Conservation (phyloP, 169 alveolate genomes). For the Plasmodium chabaudi region DNA sequence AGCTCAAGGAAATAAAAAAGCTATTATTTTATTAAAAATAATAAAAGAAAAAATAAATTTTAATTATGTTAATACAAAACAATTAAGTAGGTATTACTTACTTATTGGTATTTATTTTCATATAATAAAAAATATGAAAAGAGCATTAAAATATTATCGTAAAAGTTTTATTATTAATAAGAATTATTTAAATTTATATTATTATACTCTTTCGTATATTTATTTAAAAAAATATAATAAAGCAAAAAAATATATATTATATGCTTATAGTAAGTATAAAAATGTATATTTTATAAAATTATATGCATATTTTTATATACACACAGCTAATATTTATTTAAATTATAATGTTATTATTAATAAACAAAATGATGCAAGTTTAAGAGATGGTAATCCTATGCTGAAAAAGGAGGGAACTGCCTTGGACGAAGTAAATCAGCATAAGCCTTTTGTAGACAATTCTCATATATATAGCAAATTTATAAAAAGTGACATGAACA, state of each 20-base stretch:
- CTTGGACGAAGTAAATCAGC: background rate
- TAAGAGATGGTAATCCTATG: background rate
- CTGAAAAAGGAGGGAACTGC: background rate
- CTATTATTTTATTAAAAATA: conserved; percentile 38
- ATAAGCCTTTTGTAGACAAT: background rate
- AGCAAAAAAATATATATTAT: conserved; percentile 37
- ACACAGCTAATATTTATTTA: conserved; percentile 52
- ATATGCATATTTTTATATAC: conserved; percentile 42
- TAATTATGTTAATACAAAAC: conserved; percentile 40
- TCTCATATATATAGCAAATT: conserved; percentile 19
- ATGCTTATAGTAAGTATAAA: conserved; percentile 26
- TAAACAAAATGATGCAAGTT: background rate
- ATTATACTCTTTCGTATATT: conserved; percentile 42
- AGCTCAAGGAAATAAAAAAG: conserved; percentile 23
- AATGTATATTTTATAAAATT: conserved; percentile 59
- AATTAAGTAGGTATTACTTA: conserved; percentile 48
- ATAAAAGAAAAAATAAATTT: conserved; percentile 58
- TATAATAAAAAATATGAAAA: conserved; percentile 37
- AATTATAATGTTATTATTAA: conserved; percentile 35
- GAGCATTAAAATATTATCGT: conserved; percentile 40
- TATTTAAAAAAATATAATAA: conserved; percentile 46
- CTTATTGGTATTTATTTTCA: conserved; percentile 69
- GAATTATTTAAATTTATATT: conserved; percentile 24
- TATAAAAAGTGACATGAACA: conserved; percentile 3
- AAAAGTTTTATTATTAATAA: conserved; percentile 46